A percentile compares a stretch with the other conserved stretches of the same genome.
Conservation (phyloP, 2,329 filamentous ascomycete genomes). For the Fusarium sublunatum region DNA sequence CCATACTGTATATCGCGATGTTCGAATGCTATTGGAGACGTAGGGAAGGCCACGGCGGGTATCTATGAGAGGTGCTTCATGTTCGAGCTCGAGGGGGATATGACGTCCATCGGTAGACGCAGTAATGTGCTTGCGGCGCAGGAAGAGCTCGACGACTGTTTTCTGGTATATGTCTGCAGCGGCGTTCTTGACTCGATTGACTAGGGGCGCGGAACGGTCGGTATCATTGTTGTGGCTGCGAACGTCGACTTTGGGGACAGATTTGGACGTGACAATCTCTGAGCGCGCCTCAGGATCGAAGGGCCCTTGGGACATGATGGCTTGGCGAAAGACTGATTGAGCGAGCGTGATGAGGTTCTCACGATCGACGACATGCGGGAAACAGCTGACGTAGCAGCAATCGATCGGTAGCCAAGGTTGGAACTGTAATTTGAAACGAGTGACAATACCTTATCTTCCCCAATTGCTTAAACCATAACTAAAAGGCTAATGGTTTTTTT, state of each 20-base stretch:
- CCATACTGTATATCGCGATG: conserved; percentile 84
- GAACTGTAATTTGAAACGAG: conserved; percentile 28
- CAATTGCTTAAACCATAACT: conserved; percentile 17
- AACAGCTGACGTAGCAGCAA: conserved; percentile 14
- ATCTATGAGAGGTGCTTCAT: conserved; percentile 58
- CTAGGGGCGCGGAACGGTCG: conserved; percentile 21
- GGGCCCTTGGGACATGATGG: conserved; percentile 37
- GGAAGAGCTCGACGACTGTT: conserved; percentile 60
- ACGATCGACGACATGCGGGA: conserved; percentile 22
- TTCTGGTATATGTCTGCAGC: conserved; percentile 50
- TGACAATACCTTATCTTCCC: conserved; percentile 20
- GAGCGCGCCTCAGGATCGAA: conserved; percentile 24
- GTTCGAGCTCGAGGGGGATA: conserved; percentile 57
- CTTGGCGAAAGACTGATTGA: conserved; percentile 14
- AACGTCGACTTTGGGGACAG: conserved; percentile 15
- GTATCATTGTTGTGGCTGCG: conserved; percentile 27
- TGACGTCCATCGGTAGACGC: conserved; percentile 76
- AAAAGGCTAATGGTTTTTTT: conserved; percentile 16
- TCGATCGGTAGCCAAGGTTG: conserved; percentile 6
- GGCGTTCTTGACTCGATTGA: conserved; percentile 38
- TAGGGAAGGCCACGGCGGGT: conserved; percentile 62
- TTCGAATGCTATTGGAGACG: conserved; percentile 76
- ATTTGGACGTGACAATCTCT: conserved; percentile 19
- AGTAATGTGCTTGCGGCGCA: conserved; percentile 74
- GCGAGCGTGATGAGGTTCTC: conserved; percentile 38